Evolutionary conservation across 1,284 basidiomycete species (phyloP).

Genomic region (Malassezia psittaci): DNA sequence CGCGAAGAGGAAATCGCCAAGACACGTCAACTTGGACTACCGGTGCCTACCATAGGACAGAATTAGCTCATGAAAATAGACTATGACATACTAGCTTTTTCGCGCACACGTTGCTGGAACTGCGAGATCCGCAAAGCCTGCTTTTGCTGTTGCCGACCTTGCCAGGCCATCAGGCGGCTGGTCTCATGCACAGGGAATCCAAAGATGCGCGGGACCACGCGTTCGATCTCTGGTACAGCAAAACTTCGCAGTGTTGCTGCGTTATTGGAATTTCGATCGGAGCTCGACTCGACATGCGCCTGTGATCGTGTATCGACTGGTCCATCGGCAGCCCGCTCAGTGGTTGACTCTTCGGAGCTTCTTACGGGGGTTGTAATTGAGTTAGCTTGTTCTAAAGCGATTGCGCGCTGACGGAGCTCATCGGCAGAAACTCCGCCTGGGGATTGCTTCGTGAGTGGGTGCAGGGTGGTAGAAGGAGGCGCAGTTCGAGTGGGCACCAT

Average conservation of each 20-base stretch:
- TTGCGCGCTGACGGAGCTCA: slow-evolving; percentile 14
- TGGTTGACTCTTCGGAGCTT: background rate
- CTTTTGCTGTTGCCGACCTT: slow-evolving; percentile 22
- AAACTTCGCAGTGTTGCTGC: slow-evolving; percentile 7
- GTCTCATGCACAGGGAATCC: slow-evolving; percentile 47
- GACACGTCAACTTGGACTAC: slow-evolving; percentile 9
- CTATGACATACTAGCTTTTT: background rate
- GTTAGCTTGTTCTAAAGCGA: slow-evolving; percentile 5
- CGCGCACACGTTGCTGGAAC: background rate
- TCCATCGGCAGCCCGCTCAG: background rate
- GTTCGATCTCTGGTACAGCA: slow-evolving; percentile 25
- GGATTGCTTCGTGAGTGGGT: background rate
- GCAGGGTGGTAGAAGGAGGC: slow-evolving; percentile 3
- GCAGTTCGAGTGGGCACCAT: slow-evolving; percentile 55
- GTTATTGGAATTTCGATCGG: background rate
- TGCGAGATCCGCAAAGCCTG: slow-evolving; percentile 5
- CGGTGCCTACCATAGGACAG: background rate
- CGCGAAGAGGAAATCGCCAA: slow-evolving; percentile 55
- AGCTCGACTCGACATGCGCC: background rate
- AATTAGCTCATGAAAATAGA: background rate
- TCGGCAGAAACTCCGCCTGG: slow-evolving; percentile 15
- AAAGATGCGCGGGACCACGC: slow-evolving; percentile 44
- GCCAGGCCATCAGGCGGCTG: slow-evolving; percentile 43
- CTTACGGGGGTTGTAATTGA: background rate
- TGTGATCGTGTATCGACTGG: background rate